phyloP scores from a whole-genome alignment of 192 early-diverging fungal species.

The Piromyces sp. region DNA sequence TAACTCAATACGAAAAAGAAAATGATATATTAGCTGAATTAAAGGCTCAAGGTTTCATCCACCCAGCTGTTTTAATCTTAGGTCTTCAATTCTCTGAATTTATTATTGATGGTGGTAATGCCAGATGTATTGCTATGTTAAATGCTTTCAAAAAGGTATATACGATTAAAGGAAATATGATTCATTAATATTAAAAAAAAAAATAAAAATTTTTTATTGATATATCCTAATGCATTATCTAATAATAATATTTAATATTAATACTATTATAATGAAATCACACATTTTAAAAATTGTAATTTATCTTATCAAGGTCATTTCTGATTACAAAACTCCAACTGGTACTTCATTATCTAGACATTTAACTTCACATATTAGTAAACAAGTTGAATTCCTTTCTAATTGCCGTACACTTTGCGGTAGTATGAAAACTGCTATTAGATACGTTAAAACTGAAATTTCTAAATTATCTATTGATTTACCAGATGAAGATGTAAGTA shows the following conservation, averaged over 20 bases:
- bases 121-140: slow-evolving; percentile 76
- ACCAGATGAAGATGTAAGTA: slow-evolving; percentile 72
- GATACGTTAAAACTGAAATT: slow-evolving; percentile 76
- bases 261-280: too few species aligned
- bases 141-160: slow-evolving; percentile 60
- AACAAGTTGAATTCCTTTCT: slow-evolving; percentile 79
- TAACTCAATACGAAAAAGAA: slow-evolving; percentile 37
- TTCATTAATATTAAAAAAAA: too few species aligned
- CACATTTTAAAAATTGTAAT: too few species aligned
- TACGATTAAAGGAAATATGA: too few species aligned
- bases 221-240: too few species aligned
- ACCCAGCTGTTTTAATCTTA: slow-evolving; percentile 69
- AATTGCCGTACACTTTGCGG: slow-evolving; percentile 72
- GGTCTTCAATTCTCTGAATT: slow-evolving; percentile 74
- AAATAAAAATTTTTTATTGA: too few species aligned
- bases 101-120: slow-evolving; percentile 79
- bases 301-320: slow-evolving; percentile 79
- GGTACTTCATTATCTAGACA: slow-evolving; percentile 60
- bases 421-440: slow-evolving; percentile 83
- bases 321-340: slow-evolving; percentile 76
- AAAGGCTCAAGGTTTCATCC: slow-evolving; percentile 33
- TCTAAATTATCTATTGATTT: slow-evolving; percentile 52
- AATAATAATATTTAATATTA: too few species aligned
- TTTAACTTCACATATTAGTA: slow-evolving; percentile 62
- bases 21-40: slow-evolving; percentile 11